phyloP scores from a whole-genome alignment of 345 rosid genomes.

The Lepidium aucheri region DNA sequence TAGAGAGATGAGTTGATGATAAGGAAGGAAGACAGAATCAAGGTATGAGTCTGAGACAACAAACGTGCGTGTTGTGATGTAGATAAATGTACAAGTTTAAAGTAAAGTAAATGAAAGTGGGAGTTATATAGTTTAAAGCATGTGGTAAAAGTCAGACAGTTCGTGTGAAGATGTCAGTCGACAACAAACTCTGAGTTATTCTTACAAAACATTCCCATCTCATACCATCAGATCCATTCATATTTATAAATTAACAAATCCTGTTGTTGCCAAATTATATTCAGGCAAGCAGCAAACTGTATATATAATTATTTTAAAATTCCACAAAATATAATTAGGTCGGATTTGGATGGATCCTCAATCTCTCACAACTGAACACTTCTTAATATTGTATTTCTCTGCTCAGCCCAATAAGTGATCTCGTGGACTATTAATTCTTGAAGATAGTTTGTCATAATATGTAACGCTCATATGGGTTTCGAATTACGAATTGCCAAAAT shows the following conservation, averaged over 20 bases:
- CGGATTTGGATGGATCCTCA: neutral
- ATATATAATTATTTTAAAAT: no score
- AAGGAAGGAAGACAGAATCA: neutral
- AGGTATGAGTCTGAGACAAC: neutral
- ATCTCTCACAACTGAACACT: neutral
- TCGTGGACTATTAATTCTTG: neutral
- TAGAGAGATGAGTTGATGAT: no score
- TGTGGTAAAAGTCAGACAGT: slow-evolving; percentile 20
- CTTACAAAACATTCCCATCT: slow-evolving; percentile 19
- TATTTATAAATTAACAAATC: neutral
- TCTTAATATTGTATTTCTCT: neutral
- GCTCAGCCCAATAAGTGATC: neutral
- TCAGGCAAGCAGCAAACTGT: neutral
- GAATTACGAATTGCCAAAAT: neutral
- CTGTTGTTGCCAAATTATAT: neutral
- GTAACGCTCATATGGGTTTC: no score
- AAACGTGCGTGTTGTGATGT: slow-evolving; percentile 1
- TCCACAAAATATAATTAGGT: neutral
- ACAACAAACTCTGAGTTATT: slow-evolving; percentile 9
- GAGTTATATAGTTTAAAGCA: neutral
- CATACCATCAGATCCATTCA: neutral
- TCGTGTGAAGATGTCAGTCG: slow-evolving; percentile 26
- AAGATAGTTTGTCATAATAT: neutral
- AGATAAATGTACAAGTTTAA: neutral
- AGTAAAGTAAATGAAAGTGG: neutral